Percentiles rank a stretch among this genome's conserved stretches.
Evolutionary conservation across 495 filamentous ascomycete species (phyloP).

Genomic region (Aspergillus affinis): DNA sequence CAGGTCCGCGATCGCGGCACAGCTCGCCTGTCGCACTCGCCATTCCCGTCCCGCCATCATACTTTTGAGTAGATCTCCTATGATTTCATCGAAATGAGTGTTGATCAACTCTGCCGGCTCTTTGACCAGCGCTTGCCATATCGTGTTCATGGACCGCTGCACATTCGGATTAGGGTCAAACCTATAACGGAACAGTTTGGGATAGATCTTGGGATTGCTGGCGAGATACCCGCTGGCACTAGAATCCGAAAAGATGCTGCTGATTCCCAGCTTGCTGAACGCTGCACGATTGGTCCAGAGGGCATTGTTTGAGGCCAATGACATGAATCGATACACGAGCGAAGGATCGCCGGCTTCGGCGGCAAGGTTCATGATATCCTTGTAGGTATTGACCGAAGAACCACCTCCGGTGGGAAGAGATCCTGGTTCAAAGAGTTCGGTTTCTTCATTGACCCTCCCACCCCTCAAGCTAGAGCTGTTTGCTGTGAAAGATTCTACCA

Average conservation of each 20-base stretch:
- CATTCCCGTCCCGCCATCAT: constrained; percentile 83
- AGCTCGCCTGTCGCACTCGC: constrained; percentile 88
- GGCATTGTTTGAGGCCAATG: constrained; percentile 86
- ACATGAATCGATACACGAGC: constrained; percentile 96
- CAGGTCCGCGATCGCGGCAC: constrained; percentile 84
- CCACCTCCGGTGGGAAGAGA: constrained; percentile 88
- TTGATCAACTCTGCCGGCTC: constrained; percentile 72
- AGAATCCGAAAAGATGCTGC: constrained; percentile 84
- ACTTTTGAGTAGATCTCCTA: constrained; percentile 79
- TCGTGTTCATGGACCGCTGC: constrained; percentile 91
- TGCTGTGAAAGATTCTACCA: constrained; percentile 85
- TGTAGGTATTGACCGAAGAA: constrained; percentile 87
- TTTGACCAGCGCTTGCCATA: constrained; percentile 91
- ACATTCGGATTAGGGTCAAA: constrained; percentile 95
- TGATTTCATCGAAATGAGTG: constrained; percentile 77
- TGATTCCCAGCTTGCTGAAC: constrained; percentile 90
- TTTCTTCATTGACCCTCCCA: constrained; percentile 80
- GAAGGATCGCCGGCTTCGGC: constrained; percentile 92
- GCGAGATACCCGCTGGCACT: constrained; percentile 68
- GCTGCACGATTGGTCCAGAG: constrained; percentile 95
- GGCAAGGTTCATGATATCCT: constrained; percentile 89
- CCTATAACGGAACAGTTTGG: constrained; percentile 88
- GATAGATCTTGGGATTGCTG: constrained; percentile 87
- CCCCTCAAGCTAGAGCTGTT: constrained; percentile 62
- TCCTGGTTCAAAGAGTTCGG: constrained; percentile 91